These are phyloP conservation scores for Aspergillus proliferans DNA, from an alignment of 2,329 filamentous ascomycete species.

Conservation along the genomic window DNA sequence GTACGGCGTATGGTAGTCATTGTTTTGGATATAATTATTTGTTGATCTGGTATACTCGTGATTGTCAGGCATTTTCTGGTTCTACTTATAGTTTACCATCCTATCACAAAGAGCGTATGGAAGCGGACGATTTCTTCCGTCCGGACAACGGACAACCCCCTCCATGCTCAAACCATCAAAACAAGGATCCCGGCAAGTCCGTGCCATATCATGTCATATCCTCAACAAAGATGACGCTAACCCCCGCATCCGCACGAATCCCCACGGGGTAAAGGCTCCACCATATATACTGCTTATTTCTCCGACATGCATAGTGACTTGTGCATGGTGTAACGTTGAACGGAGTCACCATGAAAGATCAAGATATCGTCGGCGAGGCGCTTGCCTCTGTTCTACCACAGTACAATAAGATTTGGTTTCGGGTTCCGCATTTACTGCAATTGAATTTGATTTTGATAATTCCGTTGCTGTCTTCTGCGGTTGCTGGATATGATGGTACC, in stretches of 20 bases:
- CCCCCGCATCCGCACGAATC: background rate
- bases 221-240: background rate
- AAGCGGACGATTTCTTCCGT: background rate
- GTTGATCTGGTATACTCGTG: background rate
- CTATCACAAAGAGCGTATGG: background rate
- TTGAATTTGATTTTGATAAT: slow-evolving; percentile 42
- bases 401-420: slow-evolving; percentile 39
- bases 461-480: slow-evolving; percentile 39
- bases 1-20: slow-evolving; percentile 7
- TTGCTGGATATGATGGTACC: slow-evolving; percentile 42
- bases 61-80: background rate
- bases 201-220: background rate
- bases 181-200: background rate
- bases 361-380: slow-evolving; percentile 21
- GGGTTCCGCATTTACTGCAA: slow-evolving; percentile 36
- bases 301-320: background rate
- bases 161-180: background rate
- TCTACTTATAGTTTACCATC: background rate
- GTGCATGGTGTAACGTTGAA: background rate
- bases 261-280: background rate
- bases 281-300: background rate
- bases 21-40: background rate
- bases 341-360: slow-evolving; percentile 11
- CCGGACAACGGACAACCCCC: background rate
- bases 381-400: slow-evolving; percentile 35